Conservation (phyloP, 2,329 filamentous ascomycete species). For the Graphium sp. region DNA sequence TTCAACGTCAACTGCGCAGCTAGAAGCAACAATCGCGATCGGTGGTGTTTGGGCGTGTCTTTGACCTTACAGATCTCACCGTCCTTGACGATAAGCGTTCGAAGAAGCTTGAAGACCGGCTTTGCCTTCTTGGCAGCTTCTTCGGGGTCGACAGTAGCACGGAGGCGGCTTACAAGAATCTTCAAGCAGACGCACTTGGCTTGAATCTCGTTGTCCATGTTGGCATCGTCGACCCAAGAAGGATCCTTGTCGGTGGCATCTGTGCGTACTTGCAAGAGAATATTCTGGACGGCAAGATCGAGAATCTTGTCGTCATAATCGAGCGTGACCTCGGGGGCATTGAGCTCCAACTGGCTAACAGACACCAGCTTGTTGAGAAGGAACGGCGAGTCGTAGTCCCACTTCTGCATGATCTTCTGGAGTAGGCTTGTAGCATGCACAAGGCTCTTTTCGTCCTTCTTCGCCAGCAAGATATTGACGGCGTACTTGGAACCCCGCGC, state of each 20-base stretch:
- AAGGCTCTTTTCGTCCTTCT: slow-evolving; percentile 53
- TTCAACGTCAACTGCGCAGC: slow-evolving; percentile 74
- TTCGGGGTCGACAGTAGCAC: slow-evolving; percentile 35
- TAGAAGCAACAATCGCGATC: slow-evolving; percentile 61
- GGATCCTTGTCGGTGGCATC: slow-evolving; percentile 38
- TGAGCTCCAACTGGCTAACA: slow-evolving; percentile 58
- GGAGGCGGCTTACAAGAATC: slow-evolving; percentile 71
- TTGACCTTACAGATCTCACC: slow-evolving; percentile 67
- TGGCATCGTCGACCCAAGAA: slow-evolving; percentile 50
- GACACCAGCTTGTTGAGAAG: slow-evolving; percentile 62
- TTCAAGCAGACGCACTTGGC: slow-evolving; percentile 75
- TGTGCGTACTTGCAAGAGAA: slow-evolving; percentile 54
- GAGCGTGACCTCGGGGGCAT: slow-evolving; percentile 55
- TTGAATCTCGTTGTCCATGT: slow-evolving; percentile 63
- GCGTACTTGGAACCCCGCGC: slow-evolving; percentile 84
- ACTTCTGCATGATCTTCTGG: slow-evolving; percentile 56
- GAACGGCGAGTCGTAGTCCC: slow-evolving; percentile 53
- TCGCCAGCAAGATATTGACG: slow-evolving; percentile 72
- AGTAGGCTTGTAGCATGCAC: slow-evolving; percentile 76
- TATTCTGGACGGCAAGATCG: slow-evolving; percentile 57
- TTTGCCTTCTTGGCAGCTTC: slow-evolving; percentile 41
- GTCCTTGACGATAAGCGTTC: slow-evolving; percentile 54
- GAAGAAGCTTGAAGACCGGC: slow-evolving; percentile 64
- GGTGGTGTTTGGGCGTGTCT: slow-evolving; percentile 63
- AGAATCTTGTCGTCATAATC: slow-evolving; percentile 64